Evolutionary conservation across 306 rosid species (phyloP), one percentile per base, ranked within the genome.

Genomic region (Lotus japonicus): DNA sequence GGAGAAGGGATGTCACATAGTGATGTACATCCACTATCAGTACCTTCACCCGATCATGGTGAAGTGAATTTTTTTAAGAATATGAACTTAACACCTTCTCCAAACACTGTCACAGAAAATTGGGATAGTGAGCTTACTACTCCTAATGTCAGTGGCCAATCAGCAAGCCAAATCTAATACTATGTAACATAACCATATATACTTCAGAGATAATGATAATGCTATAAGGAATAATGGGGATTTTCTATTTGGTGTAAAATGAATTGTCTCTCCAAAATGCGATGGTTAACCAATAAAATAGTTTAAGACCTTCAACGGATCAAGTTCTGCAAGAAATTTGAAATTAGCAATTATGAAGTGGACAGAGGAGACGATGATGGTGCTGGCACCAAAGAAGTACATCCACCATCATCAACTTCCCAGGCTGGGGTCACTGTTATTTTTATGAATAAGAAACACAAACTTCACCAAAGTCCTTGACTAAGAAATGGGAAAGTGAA

Each of bases 221-320:
- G 45, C 42, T 64, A n/a, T n/a, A n/a, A n/a, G n/a, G n/a, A 3
- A 31, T 31, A 31, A 31, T 31, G 36, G 7, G 36, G 36, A 5
- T 31, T 31, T 31, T 31, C 36, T 31, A 31, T 31, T 31, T 0
- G 36, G 7, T 5, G 7, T 31, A 4, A 5, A 31, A 31, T 2
- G 5, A 31, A 31, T 31, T 31, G 36, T 31, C 5, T 31, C 1
- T 31, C 36, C 36, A 31, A 31, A 31, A 31, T 31, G 36, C 7
- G 7, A 5, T 5, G 36, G 7, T 26, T 2, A 26, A 26, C 33
- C 33, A 26, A 26, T 26, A 3, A 26, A 26, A 26, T 26, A 26
- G 33, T 31, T 46, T 80, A 21, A 87, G 97, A 66, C 96, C 97
- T 64, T 76, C 86, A 35, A 89, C 87, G 95, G 83, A 76, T 39